Conservation (phyloP, 78 protist species). For the Acrasis kona region DNA sequence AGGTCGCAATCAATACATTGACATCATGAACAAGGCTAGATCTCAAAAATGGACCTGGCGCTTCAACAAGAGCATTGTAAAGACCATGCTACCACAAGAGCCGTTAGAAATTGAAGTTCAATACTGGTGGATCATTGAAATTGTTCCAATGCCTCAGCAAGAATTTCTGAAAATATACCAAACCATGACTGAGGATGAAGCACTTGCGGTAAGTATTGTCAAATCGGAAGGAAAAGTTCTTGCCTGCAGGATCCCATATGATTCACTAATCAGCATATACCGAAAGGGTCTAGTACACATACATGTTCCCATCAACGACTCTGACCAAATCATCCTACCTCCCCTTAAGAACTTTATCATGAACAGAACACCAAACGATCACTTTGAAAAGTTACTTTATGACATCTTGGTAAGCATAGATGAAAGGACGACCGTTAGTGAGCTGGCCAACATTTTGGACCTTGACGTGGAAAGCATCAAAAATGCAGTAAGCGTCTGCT, state of each 20-base stretch:
- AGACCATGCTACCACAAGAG: neutral
- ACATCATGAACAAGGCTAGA: constrained; percentile 28
- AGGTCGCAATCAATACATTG: constrained; percentile 65
- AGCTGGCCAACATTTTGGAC: constrained; percentile 41
- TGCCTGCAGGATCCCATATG: neutral
- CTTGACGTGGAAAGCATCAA: constrained; percentile 4
- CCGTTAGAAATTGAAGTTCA: neutral
- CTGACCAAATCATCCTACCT: constrained; percentile 53
- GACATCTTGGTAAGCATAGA: constrained; percentile 78
- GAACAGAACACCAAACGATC: constrained; percentile 77
- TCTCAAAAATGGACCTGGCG: constrained; percentile 14
- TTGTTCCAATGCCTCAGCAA: neutral
- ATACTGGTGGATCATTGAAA: neutral
- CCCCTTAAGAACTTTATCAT: constrained; percentile 85
- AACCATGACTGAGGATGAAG: neutral
- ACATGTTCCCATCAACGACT: constrained; percentile 22
- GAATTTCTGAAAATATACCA: neutral
- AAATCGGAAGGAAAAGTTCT: neutral
- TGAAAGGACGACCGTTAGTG: constrained; percentile 72
- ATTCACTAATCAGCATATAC: neutral
- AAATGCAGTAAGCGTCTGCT: constrained; percentile 66
- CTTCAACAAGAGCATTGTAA: neutral
- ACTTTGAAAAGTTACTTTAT: constrained; percentile 74
- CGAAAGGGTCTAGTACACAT: constrained; percentile 20
- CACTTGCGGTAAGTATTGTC: neutral